Conservation (phyloP, 148 eudicot species). For the Euryodendron excelsum region DNA sequence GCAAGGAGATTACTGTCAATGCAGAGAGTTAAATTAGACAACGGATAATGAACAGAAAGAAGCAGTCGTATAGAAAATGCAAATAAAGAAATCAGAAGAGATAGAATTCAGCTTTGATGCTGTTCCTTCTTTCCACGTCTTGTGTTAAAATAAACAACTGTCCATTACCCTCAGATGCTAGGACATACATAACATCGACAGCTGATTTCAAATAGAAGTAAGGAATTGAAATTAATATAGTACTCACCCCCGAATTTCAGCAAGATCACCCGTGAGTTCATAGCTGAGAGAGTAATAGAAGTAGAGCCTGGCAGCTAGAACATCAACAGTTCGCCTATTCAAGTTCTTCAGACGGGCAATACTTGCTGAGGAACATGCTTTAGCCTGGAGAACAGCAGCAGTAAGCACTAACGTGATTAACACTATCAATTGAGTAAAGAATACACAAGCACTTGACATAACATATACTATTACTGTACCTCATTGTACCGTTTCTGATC, state of each 20-base stretch:
- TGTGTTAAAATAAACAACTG: not conserved
- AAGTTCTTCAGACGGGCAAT: slow-evolving; percentile 70
- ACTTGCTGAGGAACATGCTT: slow-evolving; percentile 84
- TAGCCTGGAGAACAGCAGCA: slow-evolving; percentile 51
- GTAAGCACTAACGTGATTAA: slow-evolving; percentile 2
- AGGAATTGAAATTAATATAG: not conserved
- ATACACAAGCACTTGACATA: not conserved
- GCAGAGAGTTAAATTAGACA: slow-evolving; percentile 13
- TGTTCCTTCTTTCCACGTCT: not conserved
- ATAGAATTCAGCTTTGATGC: not conserved
- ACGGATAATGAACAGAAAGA: not conserved
- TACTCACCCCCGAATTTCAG: slow-evolving; percentile 85
- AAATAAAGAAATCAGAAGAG: not conserved
- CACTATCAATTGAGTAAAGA: not conserved
- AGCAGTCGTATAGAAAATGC: not conserved
- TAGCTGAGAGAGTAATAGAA: slow-evolving; percentile 77
- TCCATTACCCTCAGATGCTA: not conserved
- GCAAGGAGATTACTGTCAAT: slow-evolving; percentile 71
- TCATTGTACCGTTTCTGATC: slow-evolving; percentile 70
- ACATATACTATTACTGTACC: slow-evolving; percentile 31
- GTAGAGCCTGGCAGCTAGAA: slow-evolving; percentile 78
- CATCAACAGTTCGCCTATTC: slow-evolving; percentile 82
- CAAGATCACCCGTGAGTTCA: slow-evolving; percentile 83
- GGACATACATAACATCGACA: not conserved
- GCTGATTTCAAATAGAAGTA: not conserved